phyloP scores from a whole-genome alignment of 176 grass and related monocot genomes.

The Eleusine coracana region DNA sequence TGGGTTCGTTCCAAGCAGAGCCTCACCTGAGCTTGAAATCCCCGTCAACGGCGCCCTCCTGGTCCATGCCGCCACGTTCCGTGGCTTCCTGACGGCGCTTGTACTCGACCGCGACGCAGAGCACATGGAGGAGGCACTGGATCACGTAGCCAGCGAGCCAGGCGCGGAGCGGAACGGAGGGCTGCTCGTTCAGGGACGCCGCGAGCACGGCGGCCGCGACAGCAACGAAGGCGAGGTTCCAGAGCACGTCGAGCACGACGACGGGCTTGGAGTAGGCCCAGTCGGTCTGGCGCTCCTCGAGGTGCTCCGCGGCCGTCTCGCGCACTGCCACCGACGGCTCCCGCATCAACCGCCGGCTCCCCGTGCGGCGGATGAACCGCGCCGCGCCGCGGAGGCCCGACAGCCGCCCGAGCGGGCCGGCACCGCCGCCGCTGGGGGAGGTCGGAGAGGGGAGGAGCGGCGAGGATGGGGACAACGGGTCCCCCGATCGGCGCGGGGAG shows the following conservation, averaged over 20 bases:
- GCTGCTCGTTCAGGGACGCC: constrained; percentile 43
- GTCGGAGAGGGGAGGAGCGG: constrained; percentile 35
- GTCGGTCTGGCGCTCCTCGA: constrained; percentile 74
- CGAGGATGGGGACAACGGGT: constrained; percentile 36
- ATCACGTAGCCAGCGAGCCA: constrained; percentile 65
- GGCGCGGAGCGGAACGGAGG: constrained; percentile 54
- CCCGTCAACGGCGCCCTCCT: constrained; percentile 37
- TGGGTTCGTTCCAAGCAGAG: constrained; percentile 2
- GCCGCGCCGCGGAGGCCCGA: constrained; percentile 65
- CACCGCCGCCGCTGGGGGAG: constrained; percentile 23
- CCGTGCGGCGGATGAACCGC: constrained; percentile 68
- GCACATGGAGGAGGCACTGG: constrained; percentile 65
- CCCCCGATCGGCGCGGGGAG: constrained; percentile 39
- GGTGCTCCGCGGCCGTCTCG: constrained; percentile 25
- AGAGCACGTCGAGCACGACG: constrained; percentile 80
- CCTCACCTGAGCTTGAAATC: constrained; percentile 64
- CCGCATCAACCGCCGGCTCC: constrained; percentile 74
- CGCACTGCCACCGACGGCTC: constrained; percentile 76
- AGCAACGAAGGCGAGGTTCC: constrained; percentile 74
- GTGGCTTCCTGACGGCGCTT: constrained; percentile 40
- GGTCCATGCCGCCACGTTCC: not conserved
- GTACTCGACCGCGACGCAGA: constrained; percentile 69
- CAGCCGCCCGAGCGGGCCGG: constrained; percentile 40
- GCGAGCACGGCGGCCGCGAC: constrained; percentile 60
- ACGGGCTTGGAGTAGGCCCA: constrained; percentile 93